Evolutionary conservation across 805 yeast species (phyloP).

Genomic region (Hanseniaspora opuntiae): DNA sequence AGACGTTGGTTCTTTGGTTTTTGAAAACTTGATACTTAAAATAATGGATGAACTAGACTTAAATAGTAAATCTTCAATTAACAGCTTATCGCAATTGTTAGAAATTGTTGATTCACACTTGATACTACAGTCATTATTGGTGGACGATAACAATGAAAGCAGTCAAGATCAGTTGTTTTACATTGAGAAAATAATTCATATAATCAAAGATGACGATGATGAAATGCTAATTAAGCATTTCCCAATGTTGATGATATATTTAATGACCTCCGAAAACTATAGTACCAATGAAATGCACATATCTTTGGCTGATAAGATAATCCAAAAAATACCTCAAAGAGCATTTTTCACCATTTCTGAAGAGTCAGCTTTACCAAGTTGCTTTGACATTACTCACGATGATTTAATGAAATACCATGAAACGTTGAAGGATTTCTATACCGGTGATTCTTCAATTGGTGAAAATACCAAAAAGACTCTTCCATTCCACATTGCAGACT

Average conservation of each 20-base stretch:
- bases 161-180: slow-evolving; percentile 42
- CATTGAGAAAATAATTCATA: slow-evolving; percentile 43
- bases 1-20: slow-evolving; percentile 54
- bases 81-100: slow-evolving; percentile 55
- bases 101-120: slow-evolving; percentile 72
- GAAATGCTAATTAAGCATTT: slow-evolving; percentile 68
- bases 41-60: slow-evolving; percentile 38
- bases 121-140: slow-evolving; percentile 47
- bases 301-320: slow-evolving; percentile 29
- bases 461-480: not conserved
- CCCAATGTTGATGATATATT: slow-evolving; percentile 50
- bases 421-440: not conserved
- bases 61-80: slow-evolving; percentile 30
- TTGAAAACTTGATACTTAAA: slow-evolving; percentile 59
- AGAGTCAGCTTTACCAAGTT: slow-evolving; percentile 24
- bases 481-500: slow-evolving; percentile 6
- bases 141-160: slow-evolving; percentile 22
- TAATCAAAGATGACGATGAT: slow-evolving; percentile 43
- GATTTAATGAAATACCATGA: not conserved
- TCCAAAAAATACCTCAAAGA: slow-evolving; percentile 49
- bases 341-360: slow-evolving; percentile 42
- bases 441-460: not conserved
- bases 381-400: slow-evolving; percentile 7
- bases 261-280: slow-evolving; percentile 23
- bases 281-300: slow-evolving; percentile 22